Percentiles rank a stretch among this genome's conserved stretches.
These are phyloP conservation scores for Coemansia sp. DNA, from an alignment of 192 early-diverging fungal species.

Conservation along the genomic window DNA sequence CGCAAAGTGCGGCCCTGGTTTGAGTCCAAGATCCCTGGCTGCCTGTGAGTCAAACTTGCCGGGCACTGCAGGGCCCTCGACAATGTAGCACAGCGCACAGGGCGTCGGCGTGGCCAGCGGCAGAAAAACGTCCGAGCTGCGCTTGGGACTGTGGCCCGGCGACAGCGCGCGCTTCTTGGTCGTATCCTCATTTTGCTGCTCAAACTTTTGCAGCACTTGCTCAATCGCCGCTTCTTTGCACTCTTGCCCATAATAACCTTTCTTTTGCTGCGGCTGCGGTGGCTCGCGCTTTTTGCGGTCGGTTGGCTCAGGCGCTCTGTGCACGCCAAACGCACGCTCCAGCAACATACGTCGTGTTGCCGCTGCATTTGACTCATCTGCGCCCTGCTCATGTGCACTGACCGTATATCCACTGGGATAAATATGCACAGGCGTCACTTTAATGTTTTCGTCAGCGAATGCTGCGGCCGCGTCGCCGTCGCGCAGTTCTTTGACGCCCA, in stretches of 20 bases:
- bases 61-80: slow-evolving; percentile 67
- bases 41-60: slow-evolving; percentile 78
- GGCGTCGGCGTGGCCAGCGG: slow-evolving; percentile 55
- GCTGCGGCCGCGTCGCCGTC: slow-evolving; percentile 38
- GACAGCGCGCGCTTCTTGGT: slow-evolving; percentile 39
- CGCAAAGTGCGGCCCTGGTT: slow-evolving; percentile 63
- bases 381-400: slow-evolving; percentile 15
- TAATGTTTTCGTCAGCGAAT: slow-evolving; percentile 68
- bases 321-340: slow-evolving; percentile 34
- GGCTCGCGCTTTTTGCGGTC: slow-evolving; percentile 16
- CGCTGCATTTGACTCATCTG: slow-evolving; percentile 32
- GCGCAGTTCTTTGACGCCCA: slow-evolving; percentile 61
- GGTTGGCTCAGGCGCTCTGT: slow-evolving; percentile 7
- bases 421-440: slow-evolving; percentile 63
- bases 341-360: slow-evolving; percentile 18
- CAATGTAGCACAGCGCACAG: slow-evolving; percentile 68
- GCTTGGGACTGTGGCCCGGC: slow-evolving; percentile 17
- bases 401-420: slow-evolving; percentile 55
- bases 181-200: slow-evolving; percentile 35
- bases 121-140: slow-evolving; percentile 19
- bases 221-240: slow-evolving; percentile 38
- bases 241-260: slow-evolving; percentile 29
- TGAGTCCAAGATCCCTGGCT: slow-evolving; percentile 67
- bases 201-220: slow-evolving; percentile 27
- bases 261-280: slow-evolving; percentile 28